Evolutionary conservation across 2,329 filamentous ascomycete species (phyloP).

Genomic region (Penicillium palitans): DNA sequence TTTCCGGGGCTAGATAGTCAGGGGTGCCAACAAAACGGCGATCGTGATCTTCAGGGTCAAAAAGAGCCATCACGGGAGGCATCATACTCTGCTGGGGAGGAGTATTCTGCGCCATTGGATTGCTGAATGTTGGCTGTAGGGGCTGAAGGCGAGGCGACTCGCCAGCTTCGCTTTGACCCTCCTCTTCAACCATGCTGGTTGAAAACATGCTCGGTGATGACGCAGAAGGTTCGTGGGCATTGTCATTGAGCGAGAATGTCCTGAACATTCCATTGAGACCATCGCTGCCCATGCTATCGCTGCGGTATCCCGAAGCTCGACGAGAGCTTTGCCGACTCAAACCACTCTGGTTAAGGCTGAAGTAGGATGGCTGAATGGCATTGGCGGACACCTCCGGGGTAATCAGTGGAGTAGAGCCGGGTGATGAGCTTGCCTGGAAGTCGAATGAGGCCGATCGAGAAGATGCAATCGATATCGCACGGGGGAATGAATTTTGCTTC

Average conservation of each 20-base stretch:
- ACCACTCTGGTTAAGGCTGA: constrained; percentile 63
- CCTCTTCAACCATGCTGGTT: constrained; percentile 67
- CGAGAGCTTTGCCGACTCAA: constrained; percentile 62
- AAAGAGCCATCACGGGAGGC: constrained; percentile 89
- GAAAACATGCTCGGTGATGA: constrained; percentile 36
- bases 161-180: constrained; percentile 67
- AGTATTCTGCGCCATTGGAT: constrained; percentile 41
- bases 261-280: constrained; percentile 78
- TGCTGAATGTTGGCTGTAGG: constrained; percentile 61
- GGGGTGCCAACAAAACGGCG: constrained; percentile 94
- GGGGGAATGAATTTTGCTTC: constrained; percentile 86
- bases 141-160: constrained; percentile 75
- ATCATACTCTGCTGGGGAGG: constrained; percentile 70
- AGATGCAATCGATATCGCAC: constrained; percentile 80
- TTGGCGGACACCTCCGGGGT: constrained; percentile 70
- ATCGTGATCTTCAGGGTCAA: constrained; percentile 91
- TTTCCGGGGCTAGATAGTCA: constrained; percentile 95
- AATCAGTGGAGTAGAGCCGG: constrained; percentile 80
- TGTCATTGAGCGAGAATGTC: constrained; percentile 72
- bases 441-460: constrained; percentile 94
- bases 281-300: constrained; percentile 91
- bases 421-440: constrained; percentile 76
- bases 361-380: constrained; percentile 87
- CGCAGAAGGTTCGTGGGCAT: constrained; percentile 45
- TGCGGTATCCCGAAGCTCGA: constrained; percentile 77